Percentiles rank a stretch among this genome's conserved stretches.
These are phyloP conservation scores for Orobanche coerulescens DNA, from an alignment of 257 asterid genomes.

Conservation along the genomic window DNA sequence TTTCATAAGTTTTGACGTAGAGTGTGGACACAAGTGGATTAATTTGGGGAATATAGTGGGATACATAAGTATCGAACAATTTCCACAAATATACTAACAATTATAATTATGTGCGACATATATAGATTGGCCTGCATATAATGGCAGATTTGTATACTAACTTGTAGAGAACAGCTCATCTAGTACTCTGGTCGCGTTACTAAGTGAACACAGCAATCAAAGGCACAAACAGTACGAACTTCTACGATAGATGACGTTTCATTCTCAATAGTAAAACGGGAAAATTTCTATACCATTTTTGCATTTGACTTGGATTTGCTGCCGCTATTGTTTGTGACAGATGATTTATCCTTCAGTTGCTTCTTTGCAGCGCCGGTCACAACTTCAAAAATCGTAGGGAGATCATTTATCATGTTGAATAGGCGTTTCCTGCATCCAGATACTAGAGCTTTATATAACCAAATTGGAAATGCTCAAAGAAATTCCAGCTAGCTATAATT, in stretches of 20 bases:
- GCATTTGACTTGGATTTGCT: slow-evolving; percentile 59
- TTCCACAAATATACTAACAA: neutral
- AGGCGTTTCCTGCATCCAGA: slow-evolving; percentile 65
- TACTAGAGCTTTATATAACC: slow-evolving; percentile 12
- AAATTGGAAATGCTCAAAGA: slow-evolving; percentile 6
- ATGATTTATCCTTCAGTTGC: slow-evolving; percentile 59
- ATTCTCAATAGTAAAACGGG: neutral
- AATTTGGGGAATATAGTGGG: neutral
- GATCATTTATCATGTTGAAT: slow-evolving; percentile 71
- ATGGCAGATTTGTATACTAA: neutral
- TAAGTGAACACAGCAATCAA: neutral
- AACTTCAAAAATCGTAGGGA: slow-evolving; percentile 71
- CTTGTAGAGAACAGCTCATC: neutral
- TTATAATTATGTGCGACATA: neutral
- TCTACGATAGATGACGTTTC: neutral
- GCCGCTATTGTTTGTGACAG: slow-evolving; percentile 47
- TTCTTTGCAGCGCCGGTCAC: slow-evolving; percentile 67
- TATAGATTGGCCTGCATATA: neutral
- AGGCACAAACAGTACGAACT: neutral
- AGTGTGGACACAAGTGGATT: neutral
- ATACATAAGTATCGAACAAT: neutral
- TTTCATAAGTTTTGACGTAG: neutral
- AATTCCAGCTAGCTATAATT: slow-evolving; percentile 13
- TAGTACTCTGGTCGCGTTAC: neutral
- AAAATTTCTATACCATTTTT: slow-evolving; percentile 31